Evolutionary conservation across 176 grass and related monocot species (phyloP).

Genomic region (Oryza brachyantha): DNA sequence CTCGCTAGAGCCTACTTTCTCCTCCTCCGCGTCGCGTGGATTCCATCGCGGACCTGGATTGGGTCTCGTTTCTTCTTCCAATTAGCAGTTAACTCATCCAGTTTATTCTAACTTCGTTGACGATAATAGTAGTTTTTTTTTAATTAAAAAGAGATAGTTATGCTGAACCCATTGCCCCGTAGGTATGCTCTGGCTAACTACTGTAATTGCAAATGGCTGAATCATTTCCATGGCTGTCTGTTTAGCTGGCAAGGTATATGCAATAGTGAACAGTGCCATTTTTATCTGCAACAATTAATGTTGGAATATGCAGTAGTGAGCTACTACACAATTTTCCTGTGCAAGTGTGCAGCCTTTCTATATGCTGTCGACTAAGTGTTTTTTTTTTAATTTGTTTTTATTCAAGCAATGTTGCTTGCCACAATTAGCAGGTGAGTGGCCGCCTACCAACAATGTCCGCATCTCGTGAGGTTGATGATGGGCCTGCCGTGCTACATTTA

Average conservation of each 20-base stretch:
- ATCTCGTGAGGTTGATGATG: slow-evolving; percentile 52
- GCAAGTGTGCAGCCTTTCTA: slow-evolving; percentile 7
- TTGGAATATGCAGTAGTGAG: not conserved
- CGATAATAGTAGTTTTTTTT: not conserved
- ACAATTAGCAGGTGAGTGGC: slow-evolving; percentile 39
- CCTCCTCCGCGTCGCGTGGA: not conserved
- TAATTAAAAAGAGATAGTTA: not conserved
- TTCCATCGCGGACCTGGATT: not conserved
- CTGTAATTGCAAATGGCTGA: not conserved
- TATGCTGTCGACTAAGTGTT: slow-evolving; percentile 11
- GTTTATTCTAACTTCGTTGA: not conserved
- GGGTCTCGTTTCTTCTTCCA: not conserved
- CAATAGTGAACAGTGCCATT: not conserved
- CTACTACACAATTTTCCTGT: slow-evolving; percentile 1
- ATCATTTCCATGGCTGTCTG: not conserved
- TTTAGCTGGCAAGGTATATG: not conserved
- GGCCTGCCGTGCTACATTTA: slow-evolving; percentile 67
- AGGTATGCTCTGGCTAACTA: not conserved
- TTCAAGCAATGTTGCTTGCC: slow-evolving; percentile 39
- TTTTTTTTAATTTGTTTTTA: not conserved
- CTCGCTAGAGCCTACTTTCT: not conserved
- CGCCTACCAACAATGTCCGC: slow-evolving; percentile 34
- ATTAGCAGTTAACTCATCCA: not conserved
- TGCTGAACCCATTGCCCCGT: not conserved
- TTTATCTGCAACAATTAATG: not conserved